These are phyloP conservation scores for Trichoderma sp. DNA, from an alignment of 2,329 filamentous ascomycete species.

Conservation along the genomic window DNA sequence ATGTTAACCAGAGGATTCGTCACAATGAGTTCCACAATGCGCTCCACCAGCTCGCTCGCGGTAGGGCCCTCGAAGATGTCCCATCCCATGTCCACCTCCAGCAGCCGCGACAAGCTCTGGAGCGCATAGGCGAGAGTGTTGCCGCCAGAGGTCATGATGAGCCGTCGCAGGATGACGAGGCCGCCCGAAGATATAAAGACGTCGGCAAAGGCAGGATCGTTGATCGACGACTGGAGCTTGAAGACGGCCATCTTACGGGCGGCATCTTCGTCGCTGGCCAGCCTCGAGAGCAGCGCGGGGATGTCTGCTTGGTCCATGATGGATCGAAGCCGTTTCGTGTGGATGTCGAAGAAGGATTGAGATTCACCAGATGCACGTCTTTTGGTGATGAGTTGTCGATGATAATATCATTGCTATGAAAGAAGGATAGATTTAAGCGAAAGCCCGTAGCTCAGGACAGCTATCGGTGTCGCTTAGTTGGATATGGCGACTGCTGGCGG, in stretches of 20 bases:
- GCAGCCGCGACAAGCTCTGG: constrained; percentile 80
- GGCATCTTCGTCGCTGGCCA: constrained; percentile 78
- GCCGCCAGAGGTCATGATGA: constrained; percentile 83
- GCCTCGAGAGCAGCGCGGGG: constrained; percentile 65
- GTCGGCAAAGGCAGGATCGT: constrained; percentile 94
- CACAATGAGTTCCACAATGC: constrained; percentile 89
- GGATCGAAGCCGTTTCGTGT: constrained; percentile 17
- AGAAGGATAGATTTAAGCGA: background rate
- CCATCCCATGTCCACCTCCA: constrained; percentile 99
- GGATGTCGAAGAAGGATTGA: constrained; percentile 10
- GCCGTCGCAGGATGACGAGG: constrained; percentile 75
- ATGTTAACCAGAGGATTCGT: constrained; percentile 97
- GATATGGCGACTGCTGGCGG: constrained; percentile 6
- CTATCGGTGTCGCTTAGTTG: background rate
- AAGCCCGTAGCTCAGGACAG: constrained; percentile 1
- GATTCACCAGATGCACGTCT: constrained; percentile 7
- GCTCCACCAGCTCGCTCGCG: constrained; percentile 69
- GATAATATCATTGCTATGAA: constrained; percentile 19
- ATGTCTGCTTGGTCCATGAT: constrained; percentile 70
- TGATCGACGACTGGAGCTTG: constrained; percentile 93
- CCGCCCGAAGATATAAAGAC: constrained; percentile 92
- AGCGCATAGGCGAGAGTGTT: constrained; percentile 96
- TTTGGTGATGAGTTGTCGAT: constrained; percentile 6
- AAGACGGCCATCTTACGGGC: constrained; percentile 98
- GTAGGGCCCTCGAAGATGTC: constrained; percentile 73